These are phyloP conservation scores for Camillea tinctor DNA, from an alignment of 2,329 filamentous ascomycete genomes.

Conservation along the genomic window DNA sequence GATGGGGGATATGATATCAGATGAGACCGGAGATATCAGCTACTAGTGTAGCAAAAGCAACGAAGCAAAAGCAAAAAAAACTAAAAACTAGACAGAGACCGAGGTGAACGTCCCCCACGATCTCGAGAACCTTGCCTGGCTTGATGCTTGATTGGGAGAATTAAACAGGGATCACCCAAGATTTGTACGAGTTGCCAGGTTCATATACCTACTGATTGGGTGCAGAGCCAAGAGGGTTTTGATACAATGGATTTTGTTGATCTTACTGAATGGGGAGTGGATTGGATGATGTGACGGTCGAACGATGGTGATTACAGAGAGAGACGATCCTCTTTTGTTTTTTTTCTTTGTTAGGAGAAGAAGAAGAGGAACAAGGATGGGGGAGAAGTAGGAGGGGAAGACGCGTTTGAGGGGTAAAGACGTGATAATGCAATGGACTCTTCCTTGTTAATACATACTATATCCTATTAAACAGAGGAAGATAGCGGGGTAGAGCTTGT, in stretches of 20 bases:
- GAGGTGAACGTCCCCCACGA: not conserved
- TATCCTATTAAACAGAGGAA: too few species aligned
- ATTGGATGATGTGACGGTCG: not conserved
- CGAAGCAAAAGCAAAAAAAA: not conserved
- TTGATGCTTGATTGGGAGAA: not conserved
- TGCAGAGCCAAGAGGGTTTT: not conserved
- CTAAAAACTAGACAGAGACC: not conserved
- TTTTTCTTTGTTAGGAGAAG: too few species aligned
- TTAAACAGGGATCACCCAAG: not conserved
- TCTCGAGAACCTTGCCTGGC: not conserved
- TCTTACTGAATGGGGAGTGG: not conserved
- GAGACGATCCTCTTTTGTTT: not conserved
- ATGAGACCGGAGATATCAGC: not conserved
- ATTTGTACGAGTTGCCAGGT: not conserved
- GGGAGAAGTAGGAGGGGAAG: too few species aligned
- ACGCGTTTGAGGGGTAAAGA: too few species aligned
- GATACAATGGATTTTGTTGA: not conserved
- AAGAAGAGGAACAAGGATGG: too few species aligned
- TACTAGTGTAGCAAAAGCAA: too few species aligned
- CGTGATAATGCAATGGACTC: too few species aligned
- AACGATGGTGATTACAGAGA: not conserved
- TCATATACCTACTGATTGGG: not conserved
- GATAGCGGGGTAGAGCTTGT: too few species aligned
- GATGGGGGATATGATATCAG: not conserved
- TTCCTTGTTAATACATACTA: too few species aligned